Base-by-base conservation (phyloP, 495 filamentous ascomycete genomes). In the Pyronema omphalodes region DNA sequence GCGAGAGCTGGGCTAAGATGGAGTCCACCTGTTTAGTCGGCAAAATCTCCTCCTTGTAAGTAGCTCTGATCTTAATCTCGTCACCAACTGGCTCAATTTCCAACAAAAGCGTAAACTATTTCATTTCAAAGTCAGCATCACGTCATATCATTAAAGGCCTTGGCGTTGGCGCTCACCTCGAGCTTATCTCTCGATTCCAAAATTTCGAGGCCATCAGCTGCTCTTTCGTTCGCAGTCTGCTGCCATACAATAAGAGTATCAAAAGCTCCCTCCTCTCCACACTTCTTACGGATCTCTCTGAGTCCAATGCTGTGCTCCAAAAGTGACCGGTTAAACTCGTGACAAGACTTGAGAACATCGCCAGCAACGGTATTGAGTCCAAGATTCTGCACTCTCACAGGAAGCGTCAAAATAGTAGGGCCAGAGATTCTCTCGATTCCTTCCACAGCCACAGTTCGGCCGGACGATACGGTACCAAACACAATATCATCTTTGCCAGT, bases 191-290 rank as follows among this genome's bases (percentile, higher is more conserved):
- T 69, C 46, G 74, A 74, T 48, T 71, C 71, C 1, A 78, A 63
- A 49, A 79, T 66, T 17, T 50, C 58, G 9, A 86, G 70, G 7
- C 58, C 29, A 9, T 57, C 48, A 1, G 57, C 54, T 0, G 60
- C 57, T 9, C 67, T 61, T 11, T 68, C 60, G 39, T 72, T 60
- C 8, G 80, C 65, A 1, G 77, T 79, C 62, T 89, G 78, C 55
- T 93, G 86, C 72, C 86, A 93, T 6, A 86, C 78, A 47, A 89
- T 71, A 1, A 88, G 69, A 0, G 78, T 74, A 51, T 88, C 81
- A 55, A 85, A 89, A 3, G 86, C 68, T 1, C 74, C 61, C 11
- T 71, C 65, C 0, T 80, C 55, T 0, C 70, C 73, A 29, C 71
- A 75, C 0, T 65, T 62, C 48, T 71, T 75, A 57, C 78, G 83